A percentile compares a stretch with the other conserved stretches of the same genome.
phyloP scores from a whole-genome alignment of 805 yeast genomes.

The Starmerella roubikii region DNA sequence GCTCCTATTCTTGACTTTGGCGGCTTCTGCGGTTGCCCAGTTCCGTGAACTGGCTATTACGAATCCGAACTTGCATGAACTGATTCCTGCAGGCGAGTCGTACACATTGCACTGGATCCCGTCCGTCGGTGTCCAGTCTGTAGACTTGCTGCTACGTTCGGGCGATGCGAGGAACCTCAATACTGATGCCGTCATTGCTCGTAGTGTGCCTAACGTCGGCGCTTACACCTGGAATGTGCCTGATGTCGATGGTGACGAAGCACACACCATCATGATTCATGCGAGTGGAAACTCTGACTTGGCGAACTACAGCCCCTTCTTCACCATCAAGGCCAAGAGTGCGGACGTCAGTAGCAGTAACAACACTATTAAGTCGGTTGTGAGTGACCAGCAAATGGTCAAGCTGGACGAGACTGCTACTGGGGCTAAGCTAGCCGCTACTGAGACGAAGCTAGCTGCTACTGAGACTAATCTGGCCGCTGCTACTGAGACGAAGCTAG shows the following conservation, averaged over 20 bases:
- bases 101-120: constrained; percentile 22
- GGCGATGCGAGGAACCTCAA: constrained; percentile 19
- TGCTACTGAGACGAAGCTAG: too few relatives aligned
- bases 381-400: too few relatives aligned
- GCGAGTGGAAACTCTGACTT: constrained; percentile 14
- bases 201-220: constrained; percentile 22
- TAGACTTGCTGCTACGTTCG: constrained; percentile 21
- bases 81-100: constrained; percentile 18
- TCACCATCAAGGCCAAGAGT: too few relatives aligned
- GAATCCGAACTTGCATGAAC: constrained; percentile 21
- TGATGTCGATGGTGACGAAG: constrained; percentile 14
- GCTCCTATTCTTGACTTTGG: neutral
- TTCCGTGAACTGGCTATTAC: constrained; percentile 12
- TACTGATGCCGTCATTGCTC: constrained; percentile 21
- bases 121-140: constrained; percentile 14
- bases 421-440: too few relatives aligned
- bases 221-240: constrained; percentile 23
- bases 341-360: too few relatives aligned
- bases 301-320: constrained; percentile 20
- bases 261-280: constrained; percentile 21
- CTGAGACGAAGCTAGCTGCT: too few relatives aligned
- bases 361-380: too few relatives aligned
- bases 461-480: too few relatives aligned
- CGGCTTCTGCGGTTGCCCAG: neutral
- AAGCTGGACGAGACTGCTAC: too few relatives aligned